Percentiles rank a stretch among this genome's conserved stretches.
Evolutionary conservation across 148 eudicot species (phyloP).

Genomic region (Vaccinium myrtillus): DNA sequence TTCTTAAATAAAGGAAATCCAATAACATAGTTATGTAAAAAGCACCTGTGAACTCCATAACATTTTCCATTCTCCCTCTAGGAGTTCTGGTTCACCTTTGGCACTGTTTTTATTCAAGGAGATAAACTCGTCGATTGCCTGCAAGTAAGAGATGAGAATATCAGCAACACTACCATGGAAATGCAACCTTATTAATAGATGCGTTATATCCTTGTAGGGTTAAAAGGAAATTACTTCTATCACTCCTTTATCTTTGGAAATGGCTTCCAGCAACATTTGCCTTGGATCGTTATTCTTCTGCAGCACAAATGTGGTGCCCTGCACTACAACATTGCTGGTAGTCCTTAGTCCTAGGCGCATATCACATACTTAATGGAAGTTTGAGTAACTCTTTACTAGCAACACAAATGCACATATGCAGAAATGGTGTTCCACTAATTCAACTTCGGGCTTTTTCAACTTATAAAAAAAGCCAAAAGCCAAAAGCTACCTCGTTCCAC

Average conservation of each 20-base stretch:
- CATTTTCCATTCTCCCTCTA: constrained; percentile 95
- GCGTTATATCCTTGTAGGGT: neutral
- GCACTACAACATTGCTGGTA: constrained; percentile 67
- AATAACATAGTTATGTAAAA: neutral
- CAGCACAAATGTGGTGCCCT: constrained; percentile 99
- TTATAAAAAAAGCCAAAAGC: neutral
- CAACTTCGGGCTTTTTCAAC: too few species aligned
- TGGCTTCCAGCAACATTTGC: constrained; percentile 77
- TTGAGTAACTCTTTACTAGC: constrained; percentile 6
- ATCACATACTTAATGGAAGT: neutral
- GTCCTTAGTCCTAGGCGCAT: constrained; percentile 44
- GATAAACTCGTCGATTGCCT: constrained; percentile 81
- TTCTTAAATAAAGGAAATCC: neutral
- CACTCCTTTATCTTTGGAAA: constrained; percentile 60
- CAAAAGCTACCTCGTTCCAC: too few species aligned
- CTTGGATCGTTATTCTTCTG: constrained; percentile 83
- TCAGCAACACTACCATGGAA: neutral
- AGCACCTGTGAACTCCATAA: constrained; percentile 97
- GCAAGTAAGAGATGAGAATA: constrained; percentile 14
- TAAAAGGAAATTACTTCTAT: constrained; percentile 42
- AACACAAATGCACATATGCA: neutral
- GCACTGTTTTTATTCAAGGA: constrained; percentile 38
- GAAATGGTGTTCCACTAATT: neutral
- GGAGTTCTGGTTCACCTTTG: constrained; percentile 51
- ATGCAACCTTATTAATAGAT: neutral